These are phyloP conservation scores for Cladosporium sp. DNA, from an alignment of 2,329 filamentous ascomycete species.

Conservation along the genomic window DNA sequence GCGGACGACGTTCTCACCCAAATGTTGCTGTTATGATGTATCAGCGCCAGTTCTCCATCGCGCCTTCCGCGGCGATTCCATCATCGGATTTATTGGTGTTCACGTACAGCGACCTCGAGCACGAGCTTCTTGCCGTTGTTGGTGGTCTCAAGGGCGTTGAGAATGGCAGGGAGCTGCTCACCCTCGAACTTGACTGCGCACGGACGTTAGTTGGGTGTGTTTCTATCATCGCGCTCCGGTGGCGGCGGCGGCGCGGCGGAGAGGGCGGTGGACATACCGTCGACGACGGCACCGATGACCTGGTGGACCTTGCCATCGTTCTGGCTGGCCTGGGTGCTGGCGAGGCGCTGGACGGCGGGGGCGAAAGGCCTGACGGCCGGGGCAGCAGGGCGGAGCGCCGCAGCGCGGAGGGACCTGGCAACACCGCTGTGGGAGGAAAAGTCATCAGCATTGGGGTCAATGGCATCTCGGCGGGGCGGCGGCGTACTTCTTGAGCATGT, in stretches of 20 bases:
- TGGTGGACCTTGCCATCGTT: slow-evolving; percentile 66
- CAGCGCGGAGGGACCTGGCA: slow-evolving; percentile 64
- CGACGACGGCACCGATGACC: slow-evolving; percentile 98
- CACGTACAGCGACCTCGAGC: slow-evolving; percentile 89
- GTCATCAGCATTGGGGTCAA: slow-evolving; percentile 35
- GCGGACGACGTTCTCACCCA: slow-evolving; percentile 98
- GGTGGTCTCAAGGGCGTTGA: slow-evolving; percentile 89
- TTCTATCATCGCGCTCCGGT: slow-evolving; percentile 19
- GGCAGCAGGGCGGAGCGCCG: slow-evolving; percentile 58
- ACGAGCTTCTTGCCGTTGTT: slow-evolving; percentile 94
- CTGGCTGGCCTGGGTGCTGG: slow-evolving; percentile 57
- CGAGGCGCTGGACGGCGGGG: slow-evolving; percentile 63
- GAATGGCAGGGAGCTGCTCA: slow-evolving; percentile 91
- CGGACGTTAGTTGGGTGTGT: slow-evolving; percentile 28
- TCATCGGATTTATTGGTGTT: slow-evolving; percentile 23
- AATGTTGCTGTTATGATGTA: slow-evolving; percentile 74
- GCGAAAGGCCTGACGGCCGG: slow-evolving; percentile 55
- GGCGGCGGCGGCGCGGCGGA: slow-evolving; percentile 12
- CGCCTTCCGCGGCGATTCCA: slow-evolving; percentile 9
- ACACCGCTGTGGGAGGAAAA: slow-evolving; percentile 58
- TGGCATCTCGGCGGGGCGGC: slow-evolving; percentile 17
- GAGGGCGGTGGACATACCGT: slow-evolving; percentile 65
- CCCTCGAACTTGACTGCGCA: slow-evolving; percentile 89
- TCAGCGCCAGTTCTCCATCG: slow-evolving; percentile 17
- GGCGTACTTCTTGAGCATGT: slow-evolving; percentile 82